phyloP scores from a whole-genome alignment of 2,329 filamentous ascomycete species.

The Mycocentrospora acerina region DNA sequence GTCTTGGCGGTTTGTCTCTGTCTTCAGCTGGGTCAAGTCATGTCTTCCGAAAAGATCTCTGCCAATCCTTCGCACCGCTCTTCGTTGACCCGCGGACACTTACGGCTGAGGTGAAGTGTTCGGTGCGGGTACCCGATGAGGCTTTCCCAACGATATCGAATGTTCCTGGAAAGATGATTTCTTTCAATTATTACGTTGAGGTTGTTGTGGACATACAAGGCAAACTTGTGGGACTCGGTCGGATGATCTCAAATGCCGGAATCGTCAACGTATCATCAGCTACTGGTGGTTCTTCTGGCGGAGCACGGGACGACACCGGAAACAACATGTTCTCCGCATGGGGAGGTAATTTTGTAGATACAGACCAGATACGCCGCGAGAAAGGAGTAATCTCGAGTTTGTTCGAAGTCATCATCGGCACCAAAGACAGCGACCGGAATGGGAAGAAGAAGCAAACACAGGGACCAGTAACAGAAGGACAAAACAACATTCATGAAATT shows the following conservation, averaged over 20 bases:
- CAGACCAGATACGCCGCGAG: slow-evolving; percentile 79
- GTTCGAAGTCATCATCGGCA: slow-evolving; percentile 87
- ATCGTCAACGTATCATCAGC: slow-evolving; percentile 50
- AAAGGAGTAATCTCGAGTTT: slow-evolving; percentile 88
- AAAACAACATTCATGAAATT: slow-evolving; percentile 25
- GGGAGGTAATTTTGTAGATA: slow-evolving; percentile 78
- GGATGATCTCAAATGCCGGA: slow-evolving; percentile 59
- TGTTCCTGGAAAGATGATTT: slow-evolving; percentile 91
- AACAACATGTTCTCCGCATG: slow-evolving; percentile 55
- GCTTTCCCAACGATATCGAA: slow-evolving; percentile 88
- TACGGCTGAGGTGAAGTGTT: slow-evolving; percentile 76
- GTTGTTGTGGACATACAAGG: slow-evolving; percentile 91
- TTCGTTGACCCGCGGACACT: slow-evolving; percentile 82
- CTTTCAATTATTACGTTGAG: slow-evolving; percentile 91
- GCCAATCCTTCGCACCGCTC: slow-evolving; percentile 83
- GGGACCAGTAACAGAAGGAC: slow-evolving; percentile 7
- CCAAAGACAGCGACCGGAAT: slow-evolving; percentile 68
- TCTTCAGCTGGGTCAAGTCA: slow-evolving; percentile 84
- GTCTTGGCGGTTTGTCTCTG: slow-evolving; percentile 81
- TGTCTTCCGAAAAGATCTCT: slow-evolving; percentile 92
- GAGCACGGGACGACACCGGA: slow-evolving; percentile 39
- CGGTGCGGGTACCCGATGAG: slow-evolving; percentile 84
- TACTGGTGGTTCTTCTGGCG: slow-evolving; percentile 44
- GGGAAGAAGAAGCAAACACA: slow-evolving; percentile 46
- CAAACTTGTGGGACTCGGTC: slow-evolving; percentile 74